Base-by-base conservation (phyloP, 2,329 filamentous ascomycete species). In the Exophiala calicioides region DNA sequence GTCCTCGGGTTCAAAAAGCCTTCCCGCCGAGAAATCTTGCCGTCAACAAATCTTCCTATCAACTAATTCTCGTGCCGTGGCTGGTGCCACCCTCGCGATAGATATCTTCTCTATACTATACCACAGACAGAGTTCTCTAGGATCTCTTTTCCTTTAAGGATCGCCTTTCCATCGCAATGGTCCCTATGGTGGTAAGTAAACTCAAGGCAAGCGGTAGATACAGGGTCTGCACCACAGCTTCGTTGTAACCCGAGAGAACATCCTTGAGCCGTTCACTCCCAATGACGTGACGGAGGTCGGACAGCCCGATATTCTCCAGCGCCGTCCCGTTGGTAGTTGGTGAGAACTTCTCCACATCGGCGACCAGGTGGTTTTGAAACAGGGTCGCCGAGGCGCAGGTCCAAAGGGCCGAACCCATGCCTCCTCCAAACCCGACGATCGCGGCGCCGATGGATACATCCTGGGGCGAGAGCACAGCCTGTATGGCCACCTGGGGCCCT, bases 401-500 rank as follows among this genome's bases (percentile, higher is more conserved):
- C 32, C 37, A 55, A 3, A 49, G 18, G 8, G 45, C 36, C 4
- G 49, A 50, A 4, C 36, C 48, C 15, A 54, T 32, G 10, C 47
- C 43, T 3, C 19, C 27, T 6, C 30, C 62, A 30, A 69, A 68
- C n/a, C 65, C 51, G 13, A 68, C 61, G 7, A 67, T 56, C 0
- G 61, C 56, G 4, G 44, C 23, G 9, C 56, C 58, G 29, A 55
- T 18, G 9, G 52, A 47, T 1, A 63, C 56, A 26, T 63, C 59
- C 4, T 56, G 26, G n/a, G 45, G 42, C 9, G 54, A 50, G 2
- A 64, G 46, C n/a, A 34, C 48, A 2, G 55, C 56, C 37, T 61
- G 58, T n/a, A 58, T 46, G 23, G 54, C 49, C 4, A 58, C 36
- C 8, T 34, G 36, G 6, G 51, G 53, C 10, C 34, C 43, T 29